A percentile compares a stretch with the other conserved stretches of the same genome.
These are phyloP conservation scores for Peronospora belbahrii DNA, from an alignment of 352 stramenopile species.

Conservation along the genomic window DNA sequence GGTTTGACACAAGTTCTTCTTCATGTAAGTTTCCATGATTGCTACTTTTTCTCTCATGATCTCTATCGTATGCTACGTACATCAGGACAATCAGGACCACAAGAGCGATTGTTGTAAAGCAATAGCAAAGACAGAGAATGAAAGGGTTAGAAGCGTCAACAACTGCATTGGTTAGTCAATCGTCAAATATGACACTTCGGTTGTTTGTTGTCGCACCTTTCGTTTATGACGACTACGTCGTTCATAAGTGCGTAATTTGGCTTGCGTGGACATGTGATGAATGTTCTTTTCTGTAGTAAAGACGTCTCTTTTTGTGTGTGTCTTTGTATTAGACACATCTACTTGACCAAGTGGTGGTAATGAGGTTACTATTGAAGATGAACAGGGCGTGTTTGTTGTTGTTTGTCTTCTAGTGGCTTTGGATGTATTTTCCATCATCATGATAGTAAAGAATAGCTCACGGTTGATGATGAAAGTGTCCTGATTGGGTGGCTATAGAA, in stretches of 20 bases:
- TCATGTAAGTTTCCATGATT: conserved; percentile 29
- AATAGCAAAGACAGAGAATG: no score
- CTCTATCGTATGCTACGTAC: conserved; percentile 41
- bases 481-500: no score
- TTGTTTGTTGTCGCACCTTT: conserved; percentile 27
- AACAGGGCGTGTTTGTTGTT: conserved; percentile 17
- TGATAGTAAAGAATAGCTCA: no score
- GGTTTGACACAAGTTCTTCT: conserved; percentile 19
- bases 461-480: no score
- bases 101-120: no score
- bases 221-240: conserved; percentile 44
- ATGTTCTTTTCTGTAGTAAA: conserved; percentile 26
- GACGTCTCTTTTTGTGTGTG: conserved; percentile 27
- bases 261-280: conserved; percentile 41
- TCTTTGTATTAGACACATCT: conserved; percentile 34
- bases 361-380: conserved; percentile 16
- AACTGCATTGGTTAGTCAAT: no score
- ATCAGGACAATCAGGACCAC: no score
- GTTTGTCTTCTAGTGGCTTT: no score
- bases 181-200: no score
- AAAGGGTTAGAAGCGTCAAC: no score
- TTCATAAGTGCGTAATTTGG: conserved; percentile 44
- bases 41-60: conserved; percentile 45
- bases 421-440: no score
- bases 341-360: conserved; percentile 23